A percentile compares a stretch with the other conserved stretches of the same genome.
These are phyloP conservation scores for Lagerstroemia speciosa DNA, from an alignment of 345 rosid species.

Conservation along the genomic window DNA sequence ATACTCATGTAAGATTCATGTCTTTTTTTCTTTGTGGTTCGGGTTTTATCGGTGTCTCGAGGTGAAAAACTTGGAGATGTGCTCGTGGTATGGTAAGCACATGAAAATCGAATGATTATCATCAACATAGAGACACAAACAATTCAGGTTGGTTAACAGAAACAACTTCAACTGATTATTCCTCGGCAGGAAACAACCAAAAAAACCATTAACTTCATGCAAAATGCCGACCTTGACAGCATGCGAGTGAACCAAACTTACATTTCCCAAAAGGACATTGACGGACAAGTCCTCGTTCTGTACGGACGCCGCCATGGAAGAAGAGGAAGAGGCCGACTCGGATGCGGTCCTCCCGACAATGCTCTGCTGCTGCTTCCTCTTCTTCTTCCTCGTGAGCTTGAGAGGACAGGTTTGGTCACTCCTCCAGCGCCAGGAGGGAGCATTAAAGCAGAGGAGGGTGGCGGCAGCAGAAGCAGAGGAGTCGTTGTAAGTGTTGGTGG, in stretches of 20 bases:
- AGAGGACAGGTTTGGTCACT: background rate
- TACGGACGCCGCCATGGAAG: background rate
- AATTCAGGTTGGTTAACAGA: background rate
- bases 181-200: background rate
- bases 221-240: background rate
- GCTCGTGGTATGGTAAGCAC: background rate
- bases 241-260: background rate
- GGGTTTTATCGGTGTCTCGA: no score
- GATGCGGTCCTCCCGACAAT: background rate
- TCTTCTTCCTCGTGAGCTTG: background rate
- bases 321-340: background rate
- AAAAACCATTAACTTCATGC: background rate
- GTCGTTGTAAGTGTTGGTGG: constrained; percentile 18
- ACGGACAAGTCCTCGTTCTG: background rate
- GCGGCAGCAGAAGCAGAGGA: constrained; percentile 21
- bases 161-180: background rate
- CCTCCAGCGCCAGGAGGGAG: constrained; percentile 6
- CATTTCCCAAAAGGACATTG: background rate
- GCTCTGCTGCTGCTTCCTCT: background rate
- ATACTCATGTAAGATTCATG: background rate
- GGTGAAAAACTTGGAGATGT: background rate
- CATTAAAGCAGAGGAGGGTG: constrained; percentile 13
- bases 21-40: no score
- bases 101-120: background rate
- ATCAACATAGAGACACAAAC: background rate